Percentiles rank a stretch among this genome's conserved stretches.
Conservation (phyloP, 371 early-diverging fungal species). For the Apophysomyces trapeziformis region DNA sequence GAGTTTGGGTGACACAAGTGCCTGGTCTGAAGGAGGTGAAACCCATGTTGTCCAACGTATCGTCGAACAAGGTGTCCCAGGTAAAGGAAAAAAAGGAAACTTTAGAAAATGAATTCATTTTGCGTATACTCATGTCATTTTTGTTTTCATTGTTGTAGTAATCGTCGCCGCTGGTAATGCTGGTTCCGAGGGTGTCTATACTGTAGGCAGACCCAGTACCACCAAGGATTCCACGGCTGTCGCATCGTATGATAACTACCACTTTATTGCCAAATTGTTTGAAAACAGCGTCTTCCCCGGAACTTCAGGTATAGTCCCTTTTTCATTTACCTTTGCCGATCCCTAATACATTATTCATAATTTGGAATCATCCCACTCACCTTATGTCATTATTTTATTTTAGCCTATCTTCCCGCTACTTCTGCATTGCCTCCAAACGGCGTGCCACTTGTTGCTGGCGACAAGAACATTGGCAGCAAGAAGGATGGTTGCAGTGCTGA, state of each 20-base stretch:
- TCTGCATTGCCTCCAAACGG: slow-evolving; percentile 14
- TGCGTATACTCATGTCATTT: neutral
- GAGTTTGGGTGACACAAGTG: slow-evolving; percentile 66
- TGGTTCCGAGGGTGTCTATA: slow-evolving; percentile 50
- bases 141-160: slow-evolving; percentile 23
- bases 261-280: slow-evolving; percentile 31
- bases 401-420: neutral
- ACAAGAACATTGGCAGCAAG: slow-evolving; percentile 17
- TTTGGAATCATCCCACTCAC: too few relatives aligned
- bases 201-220: slow-evolving; percentile 51
- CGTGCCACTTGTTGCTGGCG: slow-evolving; percentile 19
- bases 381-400: too few relatives aligned
- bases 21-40: slow-evolving; percentile 51
- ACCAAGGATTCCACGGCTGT: slow-evolving; percentile 54
- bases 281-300: slow-evolving; percentile 12
- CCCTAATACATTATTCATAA: too few relatives aligned
- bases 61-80: slow-evolving; percentile 29
- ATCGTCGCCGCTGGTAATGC: slow-evolving; percentile 62
- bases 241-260: slow-evolving; percentile 58
- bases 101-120: neutral
- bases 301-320: slow-evolving; percentile 8
- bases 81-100: slow-evolving; percentile 8
- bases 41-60: slow-evolving; percentile 51
- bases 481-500: slow-evolving; percentile 21
- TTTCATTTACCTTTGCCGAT: neutral